Conservation (phyloP, 257 asterid species). For the Scutellaria baicalensis region DNA sequence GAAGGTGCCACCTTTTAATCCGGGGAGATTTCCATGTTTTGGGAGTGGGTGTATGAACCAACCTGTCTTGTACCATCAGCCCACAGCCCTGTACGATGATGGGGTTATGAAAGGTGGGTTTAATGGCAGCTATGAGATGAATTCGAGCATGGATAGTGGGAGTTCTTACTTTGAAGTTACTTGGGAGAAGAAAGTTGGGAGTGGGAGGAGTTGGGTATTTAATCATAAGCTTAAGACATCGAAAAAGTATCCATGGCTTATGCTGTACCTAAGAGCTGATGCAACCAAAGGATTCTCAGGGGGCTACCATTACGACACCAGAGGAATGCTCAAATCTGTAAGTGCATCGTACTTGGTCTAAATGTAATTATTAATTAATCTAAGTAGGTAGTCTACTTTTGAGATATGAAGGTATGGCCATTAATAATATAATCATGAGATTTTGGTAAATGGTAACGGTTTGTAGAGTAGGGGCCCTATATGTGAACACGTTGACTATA, state of each 20-base stretch:
- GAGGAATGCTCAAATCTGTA: constrained; percentile 47
- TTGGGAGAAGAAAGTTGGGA: constrained; percentile 58
- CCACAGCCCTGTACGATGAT: constrained; percentile 22
- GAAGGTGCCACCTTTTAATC: constrained; percentile 39
- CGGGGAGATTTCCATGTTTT: constrained; percentile 58
- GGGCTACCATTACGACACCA: constrained; percentile 67
- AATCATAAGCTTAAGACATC: constrained; percentile 55
- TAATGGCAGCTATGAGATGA: constrained; percentile 45
- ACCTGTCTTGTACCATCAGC: constrained; percentile 35
- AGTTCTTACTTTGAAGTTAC: constrained; percentile 45
- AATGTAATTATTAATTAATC: no score
- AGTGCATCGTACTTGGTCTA: neutral
- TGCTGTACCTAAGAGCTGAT: constrained; percentile 71
- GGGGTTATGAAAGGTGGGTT: constrained; percentile 46
- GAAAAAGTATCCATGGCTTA: constrained; percentile 61
- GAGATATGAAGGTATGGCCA: no score
- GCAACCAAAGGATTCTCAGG: constrained; percentile 69
- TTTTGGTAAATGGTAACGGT: no score
- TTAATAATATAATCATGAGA: no score
- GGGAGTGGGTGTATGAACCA: constrained; percentile 71
- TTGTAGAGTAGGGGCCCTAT: no score
- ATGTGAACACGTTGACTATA: neutral
- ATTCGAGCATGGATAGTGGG: neutral
- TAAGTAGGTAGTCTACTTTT: no score
- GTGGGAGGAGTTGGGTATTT: constrained; percentile 59